Conservation (phyloP, 495 filamentous ascomycete species). For the Usnea hakonensis region DNA sequence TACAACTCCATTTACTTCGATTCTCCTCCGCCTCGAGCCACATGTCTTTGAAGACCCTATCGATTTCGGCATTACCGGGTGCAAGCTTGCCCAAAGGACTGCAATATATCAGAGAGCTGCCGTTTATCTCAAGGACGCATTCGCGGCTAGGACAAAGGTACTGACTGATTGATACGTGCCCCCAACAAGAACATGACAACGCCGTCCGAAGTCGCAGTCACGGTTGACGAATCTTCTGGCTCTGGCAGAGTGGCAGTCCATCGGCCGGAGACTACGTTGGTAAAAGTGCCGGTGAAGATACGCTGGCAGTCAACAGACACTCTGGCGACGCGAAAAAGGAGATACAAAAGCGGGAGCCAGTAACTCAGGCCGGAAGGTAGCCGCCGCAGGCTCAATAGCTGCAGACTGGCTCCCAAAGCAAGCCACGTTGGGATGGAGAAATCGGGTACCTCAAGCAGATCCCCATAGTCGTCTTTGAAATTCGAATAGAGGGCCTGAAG, state of each 20-base stretch:
- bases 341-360: constrained; percentile 10
- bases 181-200: constrained; percentile 23
- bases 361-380: constrained; percentile 5
- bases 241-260: constrained; percentile 7
- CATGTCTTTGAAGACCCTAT: constrained; percentile 13
- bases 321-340: constrained; percentile 2
- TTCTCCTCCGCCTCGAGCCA: constrained; percentile 24
- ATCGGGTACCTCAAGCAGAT: constrained; percentile 10
- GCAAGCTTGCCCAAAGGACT: constrained; percentile 19
- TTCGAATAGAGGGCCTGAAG: constrained; percentile 3
- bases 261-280: constrained; percentile 6
- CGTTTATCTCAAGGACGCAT: neutral
- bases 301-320: constrained; percentile 5
- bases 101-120: constrained; percentile 1
- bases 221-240: neutral
- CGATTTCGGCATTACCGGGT: constrained; percentile 16
- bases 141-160: neutral
- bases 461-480: constrained; percentile 2
- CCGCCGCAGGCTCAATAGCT: constrained; percentile 4
- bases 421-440: constrained; percentile 19
- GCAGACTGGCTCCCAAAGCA: constrained; percentile 16
- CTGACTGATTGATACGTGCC: constrained; percentile 22
- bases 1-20: constrained; percentile 23
- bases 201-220: constrained; percentile 8
- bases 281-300: constrained; percentile 5